A percentile compares a stretch with the other conserved stretches of the same genome.
These are phyloP conservation scores for Thuidium tamariscinum DNA, from an alignment of 225 moss, liverwort and hornwort genomes.

Conservation along the genomic window DNA sequence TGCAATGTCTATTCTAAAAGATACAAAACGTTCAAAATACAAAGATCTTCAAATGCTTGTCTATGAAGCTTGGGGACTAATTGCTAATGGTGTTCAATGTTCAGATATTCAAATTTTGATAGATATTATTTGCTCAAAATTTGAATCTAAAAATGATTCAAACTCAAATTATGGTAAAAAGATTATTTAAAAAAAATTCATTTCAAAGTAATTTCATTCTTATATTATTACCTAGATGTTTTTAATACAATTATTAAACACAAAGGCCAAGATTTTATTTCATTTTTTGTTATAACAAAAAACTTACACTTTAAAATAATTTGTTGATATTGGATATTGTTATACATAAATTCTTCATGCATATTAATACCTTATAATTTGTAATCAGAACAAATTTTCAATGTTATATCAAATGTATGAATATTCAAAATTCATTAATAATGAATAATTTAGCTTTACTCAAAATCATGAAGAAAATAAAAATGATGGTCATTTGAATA, in stretches of 20 bases:
- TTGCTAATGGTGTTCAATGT: conserved; percentile 8
- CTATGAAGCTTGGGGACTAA: conserved; percentile 25
- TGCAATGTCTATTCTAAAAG: conserved; percentile 28
- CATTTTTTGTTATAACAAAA: rapidly evolving
- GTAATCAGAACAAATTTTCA: neutral
- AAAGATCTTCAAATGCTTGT: conserved; percentile 40
- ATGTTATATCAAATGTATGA: neutral
- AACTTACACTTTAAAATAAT: neutral
- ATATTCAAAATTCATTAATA: neutral
- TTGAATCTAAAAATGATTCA: neutral
- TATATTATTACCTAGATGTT: neutral
- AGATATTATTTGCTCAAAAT: conserved; percentile 21
- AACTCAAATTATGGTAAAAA: neutral
- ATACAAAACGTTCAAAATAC: conserved; percentile 26
- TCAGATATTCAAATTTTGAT: conserved; percentile 16
- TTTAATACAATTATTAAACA: too few species aligned
- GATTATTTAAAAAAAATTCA: rapidly evolving
- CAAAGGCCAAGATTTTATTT: rapidly evolving
- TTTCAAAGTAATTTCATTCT: neutral
- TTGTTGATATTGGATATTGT: neutral
- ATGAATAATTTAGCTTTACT: too few species aligned
- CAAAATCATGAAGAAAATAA: neutral
- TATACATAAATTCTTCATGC: too few species aligned
- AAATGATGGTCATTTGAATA: neutral
- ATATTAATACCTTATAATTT: neutral